Evolutionary conservation across 805 yeast genomes (phyloP), one percentile per base, ranked within the genome.

Genomic region (Candida jianshihensis): DNA sequence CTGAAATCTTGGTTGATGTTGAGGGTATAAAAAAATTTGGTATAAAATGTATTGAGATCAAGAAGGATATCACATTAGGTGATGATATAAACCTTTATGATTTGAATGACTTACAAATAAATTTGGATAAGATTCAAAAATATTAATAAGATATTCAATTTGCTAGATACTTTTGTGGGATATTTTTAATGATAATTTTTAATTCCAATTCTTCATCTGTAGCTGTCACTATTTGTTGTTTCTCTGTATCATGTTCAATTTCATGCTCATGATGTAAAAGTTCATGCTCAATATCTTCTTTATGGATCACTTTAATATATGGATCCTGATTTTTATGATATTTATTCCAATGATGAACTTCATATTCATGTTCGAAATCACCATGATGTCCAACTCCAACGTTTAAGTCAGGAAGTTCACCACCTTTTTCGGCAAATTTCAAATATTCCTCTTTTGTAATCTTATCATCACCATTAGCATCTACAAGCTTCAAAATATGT

Each of bases 371-470:
- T 59, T 89, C 97, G 53, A 88, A 90, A 61, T 86, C 96, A 25
- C 88, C 81, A 61, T 89, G 96, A 54, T 89, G 96, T 19, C 96
- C 96, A 7, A 86, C 89, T 21, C 97, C 97, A 40, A 80, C 78
- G 8, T 96, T 95, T 56, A 89, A 77, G 58, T 90, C 97, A 1
- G 97, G 97, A 53, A 90, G 73, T 43, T 74, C 73, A 1, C 82
- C 81, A 8, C 94, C 94, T 11, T 57, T 60, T 2, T 58, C 57
- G 8, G 73, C 69, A 57, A 73, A 89, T 12, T 60, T 62, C 30
- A 75, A 49, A 79, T 88, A 90, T 54, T 87, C 96, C 8, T 77
- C 76, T 36, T 73, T 57, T 5, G 78, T 64, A 9, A 90, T 70
- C 34, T 63, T 64, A 1, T 82, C 82, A 54, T 87, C 89, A 11